Evolutionary conservation across 148 eudicot genomes (phyloP), one percentile per base, ranked within the genome.

Genomic region (Chenopodium berlandieri): DNA sequence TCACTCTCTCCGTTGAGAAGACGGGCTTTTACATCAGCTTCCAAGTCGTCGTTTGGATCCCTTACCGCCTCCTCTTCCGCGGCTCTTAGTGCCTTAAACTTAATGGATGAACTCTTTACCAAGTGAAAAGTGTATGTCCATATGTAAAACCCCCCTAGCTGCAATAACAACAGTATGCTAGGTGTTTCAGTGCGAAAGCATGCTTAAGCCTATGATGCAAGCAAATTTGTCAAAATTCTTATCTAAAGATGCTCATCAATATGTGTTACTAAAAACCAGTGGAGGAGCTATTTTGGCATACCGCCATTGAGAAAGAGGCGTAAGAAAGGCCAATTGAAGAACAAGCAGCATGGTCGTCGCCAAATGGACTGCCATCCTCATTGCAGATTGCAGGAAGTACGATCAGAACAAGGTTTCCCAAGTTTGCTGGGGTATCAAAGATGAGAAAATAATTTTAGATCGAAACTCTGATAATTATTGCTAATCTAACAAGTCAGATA

Each of bases 261-360:
- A 62, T 62, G 2, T 23, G 37, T 11, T 27, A 67, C 5, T 67
- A 37, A 67, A 67, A 62, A 62, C 4, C 32, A 67, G 71, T 11
- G 71, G 44, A 37, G 8, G 44, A 37, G 44, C 44, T 37, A 37
- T 37, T 5, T 37, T 37, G 44, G 7, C 44, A 37, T 91, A 95
- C 99, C 76, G 99, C 97, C 99, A 94, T 96, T 60, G 99, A 96
- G 90, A 94, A 94, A 71, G 99, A 91, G 32, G 91, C 87, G 52
- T 95, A 94, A 7, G 97, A 92, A 73, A 92, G 93, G 47, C 97
- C 98, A 47, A 71, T 66, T 2, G 89, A 37, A 17, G 84, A 70
- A 79, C 99, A 96, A 78, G 75, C 83, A 7, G 79, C 48, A 52
- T 83, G 91, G 78, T 91, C 90, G 75, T 87, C 89, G 2, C 95